Evolutionary conservation across 371 early-diverging fungal genomes (phyloP).

Genomic region (Rhizopus microsporus): DNA sequence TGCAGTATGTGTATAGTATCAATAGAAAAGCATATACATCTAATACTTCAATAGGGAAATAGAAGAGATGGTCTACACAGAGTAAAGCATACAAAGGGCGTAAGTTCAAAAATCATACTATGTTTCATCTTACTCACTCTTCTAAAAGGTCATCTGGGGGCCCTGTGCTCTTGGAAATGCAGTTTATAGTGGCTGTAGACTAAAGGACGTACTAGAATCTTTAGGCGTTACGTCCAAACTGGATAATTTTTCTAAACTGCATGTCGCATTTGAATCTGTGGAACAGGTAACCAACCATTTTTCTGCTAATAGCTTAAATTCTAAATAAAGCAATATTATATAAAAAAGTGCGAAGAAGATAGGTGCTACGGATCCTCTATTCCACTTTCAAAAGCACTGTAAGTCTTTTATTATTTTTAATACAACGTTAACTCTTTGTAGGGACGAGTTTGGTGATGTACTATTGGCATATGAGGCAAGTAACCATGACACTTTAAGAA

Average conservation of each 20-base stretch:
- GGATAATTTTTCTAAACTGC: slow-evolving; percentile 43
- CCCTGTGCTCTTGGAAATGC: slow-evolving; percentile 81
- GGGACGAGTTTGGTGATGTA: slow-evolving; percentile 79
- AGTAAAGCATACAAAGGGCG: slow-evolving; percentile 76
- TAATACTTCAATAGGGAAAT: slow-evolving; percentile 57
- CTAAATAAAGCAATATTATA: not conserved
- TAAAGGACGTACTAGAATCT: slow-evolving; percentile 70
- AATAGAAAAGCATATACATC: slow-evolving; percentile 3
- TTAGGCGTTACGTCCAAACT: slow-evolving; percentile 48
- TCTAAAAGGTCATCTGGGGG: slow-evolving; percentile 68
- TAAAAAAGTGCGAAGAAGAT: slow-evolving; percentile 57
- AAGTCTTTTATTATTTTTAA: slow-evolving; percentile 17
- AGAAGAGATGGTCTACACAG: slow-evolving; percentile 80
- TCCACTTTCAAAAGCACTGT: slow-evolving; percentile 77
- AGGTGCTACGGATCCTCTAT: slow-evolving; percentile 81
- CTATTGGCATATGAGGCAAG: slow-evolving; percentile 72
- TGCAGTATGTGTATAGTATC: slow-evolving; percentile 21
- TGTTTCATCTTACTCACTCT: not conserved
- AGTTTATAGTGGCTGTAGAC: slow-evolving; percentile 74
- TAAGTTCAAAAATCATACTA: slow-evolving; percentile 8
- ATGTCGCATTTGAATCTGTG: slow-evolving; percentile 75
- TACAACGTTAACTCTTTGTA: slow-evolving; percentile 16
- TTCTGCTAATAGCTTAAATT: not conserved
- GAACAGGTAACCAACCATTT: slow-evolving; percentile 52
- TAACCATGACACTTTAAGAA: not conserved